Percentiles rank a stretch among this genome's conserved stretches.
Conservation (phyloP, 306 rosid genomes). For the Sechiopsis laciniata region DNA sequence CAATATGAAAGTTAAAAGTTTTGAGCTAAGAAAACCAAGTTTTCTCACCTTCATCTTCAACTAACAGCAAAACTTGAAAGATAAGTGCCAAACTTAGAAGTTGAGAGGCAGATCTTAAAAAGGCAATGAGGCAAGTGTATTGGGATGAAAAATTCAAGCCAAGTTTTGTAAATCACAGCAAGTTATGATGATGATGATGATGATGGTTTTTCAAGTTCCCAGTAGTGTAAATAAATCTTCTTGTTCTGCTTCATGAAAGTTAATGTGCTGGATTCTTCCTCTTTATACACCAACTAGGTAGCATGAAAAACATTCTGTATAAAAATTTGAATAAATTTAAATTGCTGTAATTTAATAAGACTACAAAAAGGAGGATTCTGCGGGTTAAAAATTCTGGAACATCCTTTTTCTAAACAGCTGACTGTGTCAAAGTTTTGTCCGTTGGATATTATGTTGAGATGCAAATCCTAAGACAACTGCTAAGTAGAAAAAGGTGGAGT, state of each 20-base stretch:
- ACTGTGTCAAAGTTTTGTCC: constrained; percentile 46
- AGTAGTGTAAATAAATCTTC: constrained; percentile 26
- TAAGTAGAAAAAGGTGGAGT: constrained; percentile 20
- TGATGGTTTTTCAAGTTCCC: constrained; percentile 63
- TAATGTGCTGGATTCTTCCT: constrained; percentile 13
- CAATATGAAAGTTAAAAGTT: not conserved
- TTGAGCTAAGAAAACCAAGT: not conserved
- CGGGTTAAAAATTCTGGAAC: constrained; percentile 34
- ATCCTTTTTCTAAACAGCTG: constrained; percentile 20
- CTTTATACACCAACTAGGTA: constrained; percentile 30
- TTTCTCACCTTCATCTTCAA: constrained; percentile 62
- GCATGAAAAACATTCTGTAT: constrained; percentile 41
- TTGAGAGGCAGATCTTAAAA: constrained; percentile 42
- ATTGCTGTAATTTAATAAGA: constrained; percentile 21
- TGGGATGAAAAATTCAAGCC: constrained; percentile 49
- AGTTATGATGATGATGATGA: constrained; percentile 37
- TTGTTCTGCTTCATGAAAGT: not conserved
- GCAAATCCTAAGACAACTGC: constrained; percentile 30
- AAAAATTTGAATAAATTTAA: constrained; percentile 10
- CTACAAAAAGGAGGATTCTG: constrained; percentile 26
- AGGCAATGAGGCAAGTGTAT: constrained; percentile 35
- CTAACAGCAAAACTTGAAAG: not conserved
- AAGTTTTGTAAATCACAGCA: constrained; percentile 29
- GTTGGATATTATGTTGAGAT: constrained; percentile 28
- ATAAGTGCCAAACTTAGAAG: constrained; percentile 25